These are phyloP conservation scores for Tolypocladium pustulatum DNA, from an alignment of 2,329 filamentous ascomycete genomes.

Conservation along the genomic window DNA sequence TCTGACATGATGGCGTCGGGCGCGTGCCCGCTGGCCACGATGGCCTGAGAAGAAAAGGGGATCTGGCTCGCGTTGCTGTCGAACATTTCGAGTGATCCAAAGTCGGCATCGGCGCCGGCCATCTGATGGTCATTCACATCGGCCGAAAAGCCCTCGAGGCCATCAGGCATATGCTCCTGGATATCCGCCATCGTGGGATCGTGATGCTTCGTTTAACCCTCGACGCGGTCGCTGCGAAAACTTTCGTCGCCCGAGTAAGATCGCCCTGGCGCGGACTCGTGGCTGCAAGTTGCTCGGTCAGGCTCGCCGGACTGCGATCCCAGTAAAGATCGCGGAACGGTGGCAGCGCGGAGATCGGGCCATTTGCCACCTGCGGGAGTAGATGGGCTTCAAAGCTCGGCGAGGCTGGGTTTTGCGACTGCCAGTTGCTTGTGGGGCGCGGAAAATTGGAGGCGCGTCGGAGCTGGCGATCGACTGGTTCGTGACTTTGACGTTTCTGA, in stretches of 20 bases:
- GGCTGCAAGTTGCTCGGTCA: conserved; percentile 5
- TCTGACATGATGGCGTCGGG: conserved; percentile 20
- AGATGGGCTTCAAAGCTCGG: conserved; percentile 5
- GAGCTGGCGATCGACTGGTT: neutral
- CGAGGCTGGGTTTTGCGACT: conserved; percentile 4
- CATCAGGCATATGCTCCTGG: conserved; percentile 4
- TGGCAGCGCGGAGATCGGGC: conserved; percentile 21
- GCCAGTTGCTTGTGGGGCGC: conserved; percentile 16
- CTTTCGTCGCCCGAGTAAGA: neutral
- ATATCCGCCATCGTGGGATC: neutral
- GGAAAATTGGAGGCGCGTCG: conserved; percentile 6
- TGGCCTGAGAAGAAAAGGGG: conserved; percentile 18
- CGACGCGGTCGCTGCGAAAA: conserved; percentile 2
- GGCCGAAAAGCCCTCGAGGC: conserved; percentile 14
- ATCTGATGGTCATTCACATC: conserved; percentile 10
- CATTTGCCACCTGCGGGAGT: conserved; percentile 21
- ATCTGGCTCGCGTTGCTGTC: conserved; percentile 23
- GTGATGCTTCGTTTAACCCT: conserved; percentile 7
- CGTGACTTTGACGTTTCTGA: neutral
- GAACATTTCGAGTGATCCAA: conserved; percentile 26
- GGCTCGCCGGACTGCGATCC: conserved; percentile 15
- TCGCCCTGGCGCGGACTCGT: neutral
- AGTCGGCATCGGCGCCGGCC: conserved; percentile 17
- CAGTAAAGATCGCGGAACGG: conserved; percentile 17
- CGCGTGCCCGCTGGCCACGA: conserved; percentile 8